Evolutionary conservation across 2,329 filamentous ascomycete genomes (phyloP).

Genomic region (Fusarium chuoi): DNA sequence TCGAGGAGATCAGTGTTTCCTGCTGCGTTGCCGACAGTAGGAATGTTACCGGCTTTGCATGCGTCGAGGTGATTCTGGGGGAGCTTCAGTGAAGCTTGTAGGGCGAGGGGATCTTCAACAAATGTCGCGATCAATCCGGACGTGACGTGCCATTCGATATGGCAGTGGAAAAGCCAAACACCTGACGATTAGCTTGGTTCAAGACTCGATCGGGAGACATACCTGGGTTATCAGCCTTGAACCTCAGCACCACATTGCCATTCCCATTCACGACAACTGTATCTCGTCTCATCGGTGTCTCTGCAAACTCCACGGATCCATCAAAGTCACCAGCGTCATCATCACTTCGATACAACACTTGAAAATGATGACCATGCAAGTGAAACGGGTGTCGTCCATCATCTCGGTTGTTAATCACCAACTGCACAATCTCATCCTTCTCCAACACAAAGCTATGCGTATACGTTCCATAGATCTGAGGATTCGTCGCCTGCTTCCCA

Average conservation of each 20-base stretch:
- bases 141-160: slow-evolving; percentile 81
- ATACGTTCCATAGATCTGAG: slow-evolving; percentile 72
- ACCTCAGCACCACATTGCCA: slow-evolving; percentile 76
- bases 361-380: slow-evolving; percentile 81
- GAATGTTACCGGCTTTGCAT: slow-evolving; percentile 64
- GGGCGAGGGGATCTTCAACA: slow-evolving; percentile 68
- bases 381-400: slow-evolving; percentile 79
- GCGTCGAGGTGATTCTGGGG: slow-evolving; percentile 67
- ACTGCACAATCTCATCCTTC: slow-evolving; percentile 74
- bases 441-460: slow-evolving; percentile 75
- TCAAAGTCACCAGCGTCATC: slow-evolving; percentile 68
- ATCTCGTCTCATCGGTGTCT: slow-evolving; percentile 73
- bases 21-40: slow-evolving; percentile 76
- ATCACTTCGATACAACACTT: slow-evolving; percentile 69
- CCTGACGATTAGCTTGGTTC: slow-evolving; percentile 45
- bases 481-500: slow-evolving; percentile 67
- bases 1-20: slow-evolving; percentile 76
- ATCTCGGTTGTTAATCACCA: slow-evolving; percentile 82
- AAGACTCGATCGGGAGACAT: slow-evolving; percentile 24
- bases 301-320: slow-evolving; percentile 58
- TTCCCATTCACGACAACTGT: slow-evolving; percentile 72
- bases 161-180: slow-evolving; percentile 81
- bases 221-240: slow-evolving; percentile 74
- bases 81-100: slow-evolving; percentile 70
- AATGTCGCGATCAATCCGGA: slow-evolving; percentile 74